Conservation (phyloP, 352 stramenopile genomes). For the Pythium coloratum region DNA sequence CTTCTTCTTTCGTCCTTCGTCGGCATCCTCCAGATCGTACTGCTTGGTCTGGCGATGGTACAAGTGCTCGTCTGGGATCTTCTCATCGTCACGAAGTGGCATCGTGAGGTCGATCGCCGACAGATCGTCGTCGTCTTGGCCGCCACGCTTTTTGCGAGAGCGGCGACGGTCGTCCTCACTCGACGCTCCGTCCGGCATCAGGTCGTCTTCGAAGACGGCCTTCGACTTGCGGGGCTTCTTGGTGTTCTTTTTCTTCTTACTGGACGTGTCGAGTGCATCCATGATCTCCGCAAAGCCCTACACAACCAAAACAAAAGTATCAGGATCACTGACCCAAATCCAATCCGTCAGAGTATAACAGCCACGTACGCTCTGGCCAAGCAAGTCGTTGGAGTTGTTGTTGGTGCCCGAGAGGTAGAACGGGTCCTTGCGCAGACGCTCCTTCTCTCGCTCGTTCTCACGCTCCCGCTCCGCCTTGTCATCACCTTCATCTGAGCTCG, state of each 20-base stretch:
- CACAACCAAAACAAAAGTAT: background rate
- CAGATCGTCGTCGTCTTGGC: conserved; percentile 61
- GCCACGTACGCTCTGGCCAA: conserved; percentile 35
- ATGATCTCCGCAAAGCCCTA: conserved; percentile 83
- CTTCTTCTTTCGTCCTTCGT: conserved; percentile 37
- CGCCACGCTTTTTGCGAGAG: conserved; percentile 50
- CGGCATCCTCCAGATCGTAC: conserved; percentile 18
- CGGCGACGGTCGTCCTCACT: conserved; percentile 69
- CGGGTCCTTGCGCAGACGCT: conserved; percentile 70
- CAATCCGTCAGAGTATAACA: background rate
- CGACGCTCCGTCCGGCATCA: conserved; percentile 78
- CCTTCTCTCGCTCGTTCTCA: conserved; percentile 42
- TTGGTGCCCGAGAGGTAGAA: conserved; percentile 78
- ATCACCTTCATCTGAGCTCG: conserved; percentile 41
- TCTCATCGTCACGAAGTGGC: conserved; percentile 72
- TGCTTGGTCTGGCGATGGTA: conserved; percentile 61
- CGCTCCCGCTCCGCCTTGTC: conserved; percentile 43
- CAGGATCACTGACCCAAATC: conserved; percentile 3
- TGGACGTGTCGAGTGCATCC: conserved; percentile 57
- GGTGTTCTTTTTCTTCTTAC: conserved; percentile 48
- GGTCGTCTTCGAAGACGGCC: conserved; percentile 68
- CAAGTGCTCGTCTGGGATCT: conserved; percentile 80
- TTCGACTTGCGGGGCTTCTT: conserved; percentile 46
- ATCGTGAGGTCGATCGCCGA: conserved; percentile 76
- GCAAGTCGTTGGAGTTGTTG: conserved; percentile 34